Conservation (phyloP, 192 early-diverging fungal genomes). For the Coemansia sp. region DNA sequence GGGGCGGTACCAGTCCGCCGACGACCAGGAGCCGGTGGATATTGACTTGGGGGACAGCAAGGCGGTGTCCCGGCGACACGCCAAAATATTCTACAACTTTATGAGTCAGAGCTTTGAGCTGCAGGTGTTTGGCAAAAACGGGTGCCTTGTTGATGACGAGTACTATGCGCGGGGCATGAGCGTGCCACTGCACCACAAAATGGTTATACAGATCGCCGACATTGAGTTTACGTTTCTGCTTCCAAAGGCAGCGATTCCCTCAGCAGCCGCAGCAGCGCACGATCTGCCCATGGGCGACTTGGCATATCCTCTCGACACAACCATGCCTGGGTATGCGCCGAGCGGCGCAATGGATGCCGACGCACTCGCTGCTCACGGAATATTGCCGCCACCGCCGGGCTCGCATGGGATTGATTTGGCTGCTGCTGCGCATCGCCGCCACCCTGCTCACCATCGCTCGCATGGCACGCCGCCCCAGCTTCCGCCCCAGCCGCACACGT, state of each 20-base stretch:
- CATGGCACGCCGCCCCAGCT: conserved; percentile 8
- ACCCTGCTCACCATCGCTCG: conserved; percentile 12
- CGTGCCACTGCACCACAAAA: conserved; percentile 60
- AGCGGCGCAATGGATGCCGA: conserved; percentile 11
- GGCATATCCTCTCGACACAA: conserved; percentile 11
- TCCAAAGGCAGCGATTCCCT: conserved; percentile 54
- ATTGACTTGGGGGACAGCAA: conserved; percentile 84
- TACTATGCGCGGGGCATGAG: conserved; percentile 70
- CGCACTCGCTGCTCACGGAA: not conserved
- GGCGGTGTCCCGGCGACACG: conserved; percentile 84
- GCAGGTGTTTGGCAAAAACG: conserved; percentile 87
- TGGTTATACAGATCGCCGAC: conserved; percentile 83
- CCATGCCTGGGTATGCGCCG: conserved; percentile 7
- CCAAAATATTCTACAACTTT: conserved; percentile 85
- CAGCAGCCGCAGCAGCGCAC: conserved; percentile 10
- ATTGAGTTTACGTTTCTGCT: conserved; percentile 79
- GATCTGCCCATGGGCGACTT: conserved; percentile 6
- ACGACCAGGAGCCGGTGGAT: conserved; percentile 68
- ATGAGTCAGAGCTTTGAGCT: conserved; percentile 79
- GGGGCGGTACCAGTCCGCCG: conserved; percentile 67
- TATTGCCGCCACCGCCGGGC: conserved; percentile 2
- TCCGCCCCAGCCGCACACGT: not conserved
- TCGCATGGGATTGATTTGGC: conserved; percentile 6
- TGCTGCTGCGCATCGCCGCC: not conserved
- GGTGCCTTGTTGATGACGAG: conserved; percentile 81